Evolutionary conservation across 441 rosid species (phyloP).

Genomic region (Metrosideros polymorpha): DNA sequence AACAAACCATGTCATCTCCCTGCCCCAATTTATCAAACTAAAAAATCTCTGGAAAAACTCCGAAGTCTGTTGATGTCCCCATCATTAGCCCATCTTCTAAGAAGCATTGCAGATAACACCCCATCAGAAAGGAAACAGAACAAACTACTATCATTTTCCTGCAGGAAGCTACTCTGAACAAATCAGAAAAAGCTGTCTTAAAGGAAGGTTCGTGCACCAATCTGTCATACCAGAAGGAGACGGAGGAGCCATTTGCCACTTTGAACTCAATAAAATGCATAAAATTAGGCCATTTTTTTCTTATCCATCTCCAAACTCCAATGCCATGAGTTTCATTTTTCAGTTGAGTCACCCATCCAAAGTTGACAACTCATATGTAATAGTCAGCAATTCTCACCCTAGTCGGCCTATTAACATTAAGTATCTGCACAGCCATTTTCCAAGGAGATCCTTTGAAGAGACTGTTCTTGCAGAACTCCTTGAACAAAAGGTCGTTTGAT

Average conservation of each 20-base stretch:
- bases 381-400: neutral
- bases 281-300: neutral
- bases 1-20: no score
- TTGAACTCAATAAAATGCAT: neutral
- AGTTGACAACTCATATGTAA: neutral
- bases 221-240: neutral
- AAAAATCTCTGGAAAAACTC: neutral
- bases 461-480: neutral
- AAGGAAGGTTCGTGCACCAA: neutral
- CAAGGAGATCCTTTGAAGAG: neutral
- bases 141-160: neutral
- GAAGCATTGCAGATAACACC: neutral
- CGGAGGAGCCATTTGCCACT: neutral
- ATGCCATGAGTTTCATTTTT: no score
- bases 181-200: neutral
- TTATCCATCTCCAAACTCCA: neutral
- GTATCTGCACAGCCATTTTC: neutral
- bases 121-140: neutral
- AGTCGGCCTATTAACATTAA: neutral
- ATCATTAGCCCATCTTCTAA: neutral
- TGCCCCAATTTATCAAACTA: neutral
- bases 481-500: neutral
- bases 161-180: neutral
- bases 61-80: neutral
- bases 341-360: no score